phyloP scores from a whole-genome alignment of 75 land plant genomes.

The Selaginella moellendorffii region DNA sequence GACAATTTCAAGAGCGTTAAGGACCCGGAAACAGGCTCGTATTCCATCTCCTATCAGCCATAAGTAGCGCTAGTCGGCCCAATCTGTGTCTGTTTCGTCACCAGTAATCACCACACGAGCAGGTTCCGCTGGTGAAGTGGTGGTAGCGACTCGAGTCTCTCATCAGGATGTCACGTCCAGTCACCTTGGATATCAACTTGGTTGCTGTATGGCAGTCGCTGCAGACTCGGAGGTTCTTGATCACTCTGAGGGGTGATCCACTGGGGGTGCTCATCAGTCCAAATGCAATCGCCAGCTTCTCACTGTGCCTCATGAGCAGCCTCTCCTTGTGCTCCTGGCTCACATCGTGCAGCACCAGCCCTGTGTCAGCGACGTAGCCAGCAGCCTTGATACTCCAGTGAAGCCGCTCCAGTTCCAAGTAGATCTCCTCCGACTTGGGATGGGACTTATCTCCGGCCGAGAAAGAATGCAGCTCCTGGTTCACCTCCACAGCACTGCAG shows the following conservation, averaged over 20 bases:
- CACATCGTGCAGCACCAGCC: slow-evolving; percentile 9
- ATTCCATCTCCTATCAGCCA: slow-evolving; percentile 68
- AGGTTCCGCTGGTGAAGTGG: neutral
- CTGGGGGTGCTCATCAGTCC: slow-evolving; percentile 14
- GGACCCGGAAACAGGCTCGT: slow-evolving; percentile 90
- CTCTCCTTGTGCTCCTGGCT: slow-evolving; percentile 1
- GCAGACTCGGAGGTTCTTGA: slow-evolving; percentile 13
- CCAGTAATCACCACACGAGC: neutral
- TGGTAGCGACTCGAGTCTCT: slow-evolving; percentile 10
- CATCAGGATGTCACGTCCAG: slow-evolving; percentile 9
- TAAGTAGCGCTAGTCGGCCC: too few relatives aligned
- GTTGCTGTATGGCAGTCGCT: slow-evolving; percentile 12
- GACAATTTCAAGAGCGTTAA: slow-evolving; percentile 95
- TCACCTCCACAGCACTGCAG: slow-evolving; percentile 10
- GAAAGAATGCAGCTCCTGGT: slow-evolving; percentile 1
- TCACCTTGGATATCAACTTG: slow-evolving; percentile 10
- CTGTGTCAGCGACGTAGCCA: slow-evolving; percentile 12
- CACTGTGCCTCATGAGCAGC: slow-evolving; percentile 3
- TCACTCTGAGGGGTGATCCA: slow-evolving; percentile 12
- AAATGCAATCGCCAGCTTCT: slow-evolving; percentile 14
- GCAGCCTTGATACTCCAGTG: neutral
- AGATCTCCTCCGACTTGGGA: slow-evolving; percentile 7
- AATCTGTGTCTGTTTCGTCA: too few relatives aligned
- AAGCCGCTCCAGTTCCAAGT: slow-evolving; percentile 5
- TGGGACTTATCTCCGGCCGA: slow-evolving; percentile 8